Evolutionary conservation across 192 early-diverging fungal species (phyloP).

Genomic region (Coemansia sp.): DNA sequence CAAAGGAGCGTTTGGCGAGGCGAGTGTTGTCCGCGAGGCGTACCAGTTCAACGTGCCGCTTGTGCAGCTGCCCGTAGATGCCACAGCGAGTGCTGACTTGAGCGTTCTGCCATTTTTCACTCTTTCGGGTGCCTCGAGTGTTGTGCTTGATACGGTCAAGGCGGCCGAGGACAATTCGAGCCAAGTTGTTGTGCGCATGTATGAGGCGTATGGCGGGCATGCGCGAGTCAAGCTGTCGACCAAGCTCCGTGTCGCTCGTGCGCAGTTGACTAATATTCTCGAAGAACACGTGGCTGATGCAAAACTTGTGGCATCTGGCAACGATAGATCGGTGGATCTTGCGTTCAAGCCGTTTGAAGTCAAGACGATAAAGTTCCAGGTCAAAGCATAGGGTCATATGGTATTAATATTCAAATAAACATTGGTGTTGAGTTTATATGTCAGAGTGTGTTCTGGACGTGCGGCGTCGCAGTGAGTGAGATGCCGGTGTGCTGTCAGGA

Average conservation of each 20-base stretch:
- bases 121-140: constrained; percentile 55
- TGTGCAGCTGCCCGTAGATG: constrained; percentile 45
- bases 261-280: constrained; percentile 37
- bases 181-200: constrained; percentile 79
- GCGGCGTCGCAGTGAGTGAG: constrained; percentile 7
- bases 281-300: constrained; percentile 23
- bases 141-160: constrained; percentile 93
- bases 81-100: background rate
- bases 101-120: constrained; percentile 18
- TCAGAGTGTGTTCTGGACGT: background rate
- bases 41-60: constrained; percentile 91
- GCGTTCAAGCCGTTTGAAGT: constrained; percentile 43
- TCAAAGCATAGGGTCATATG: background rate
- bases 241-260: constrained; percentile 11
- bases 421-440: background rate
- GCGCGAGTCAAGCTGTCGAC: constrained; percentile 25
- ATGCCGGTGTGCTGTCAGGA: background rate
- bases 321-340: constrained; percentile 12
- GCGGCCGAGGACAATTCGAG: constrained; percentile 71
- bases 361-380: constrained; percentile 16
- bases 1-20: constrained; percentile 74
- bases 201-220: constrained; percentile 88
- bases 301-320: background rate
- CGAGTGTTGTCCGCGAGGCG: constrained; percentile 80
- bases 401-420: background rate